Percentiles rank a stretch among this genome's conserved stretches.
Conservation (phyloP, 441 rosid species). For the Eugenia klotzschiana region DNA sequence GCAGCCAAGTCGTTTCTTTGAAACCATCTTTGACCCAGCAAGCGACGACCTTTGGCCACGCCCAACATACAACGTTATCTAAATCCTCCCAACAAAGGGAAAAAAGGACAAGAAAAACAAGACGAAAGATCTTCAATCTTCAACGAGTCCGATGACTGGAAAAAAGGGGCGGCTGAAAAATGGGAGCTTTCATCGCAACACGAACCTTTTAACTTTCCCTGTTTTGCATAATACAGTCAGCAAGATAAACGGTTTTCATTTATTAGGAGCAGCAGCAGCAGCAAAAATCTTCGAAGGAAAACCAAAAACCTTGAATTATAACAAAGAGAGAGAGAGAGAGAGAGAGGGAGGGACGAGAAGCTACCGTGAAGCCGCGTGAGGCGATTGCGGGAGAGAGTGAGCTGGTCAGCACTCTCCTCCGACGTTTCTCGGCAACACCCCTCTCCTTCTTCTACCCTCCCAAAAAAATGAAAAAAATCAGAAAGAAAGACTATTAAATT, state of each 20-base stretch:
- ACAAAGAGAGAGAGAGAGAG: neutral
- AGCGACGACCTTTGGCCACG: neutral
- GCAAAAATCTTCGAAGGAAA: neutral
- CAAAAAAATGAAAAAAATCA: neutral
- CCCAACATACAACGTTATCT: neutral
- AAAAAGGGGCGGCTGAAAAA: neutral
- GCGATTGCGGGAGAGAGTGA: neutral
- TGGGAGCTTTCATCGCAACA: neutral
- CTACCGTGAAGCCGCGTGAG: neutral
- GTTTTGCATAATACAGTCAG: neutral
- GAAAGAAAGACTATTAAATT: neutral
- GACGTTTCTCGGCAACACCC: neutral
- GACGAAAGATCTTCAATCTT: neutral
- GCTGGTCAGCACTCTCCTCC: neutral
- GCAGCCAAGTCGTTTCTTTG: neutral
- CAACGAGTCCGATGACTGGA: neutral
- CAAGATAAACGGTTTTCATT: neutral
- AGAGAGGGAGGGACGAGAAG: neutral
- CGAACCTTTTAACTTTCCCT: neutral
- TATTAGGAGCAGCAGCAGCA: neutral
- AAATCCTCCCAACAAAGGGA: neutral
- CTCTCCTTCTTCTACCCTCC: neutral
- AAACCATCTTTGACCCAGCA: neutral
- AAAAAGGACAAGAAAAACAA: accelerated
- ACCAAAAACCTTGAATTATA: neutral